Evolutionary conservation across 2,329 filamentous ascomycete genomes (phyloP).

Genomic region (Talaromyces pinophilus): DNA sequence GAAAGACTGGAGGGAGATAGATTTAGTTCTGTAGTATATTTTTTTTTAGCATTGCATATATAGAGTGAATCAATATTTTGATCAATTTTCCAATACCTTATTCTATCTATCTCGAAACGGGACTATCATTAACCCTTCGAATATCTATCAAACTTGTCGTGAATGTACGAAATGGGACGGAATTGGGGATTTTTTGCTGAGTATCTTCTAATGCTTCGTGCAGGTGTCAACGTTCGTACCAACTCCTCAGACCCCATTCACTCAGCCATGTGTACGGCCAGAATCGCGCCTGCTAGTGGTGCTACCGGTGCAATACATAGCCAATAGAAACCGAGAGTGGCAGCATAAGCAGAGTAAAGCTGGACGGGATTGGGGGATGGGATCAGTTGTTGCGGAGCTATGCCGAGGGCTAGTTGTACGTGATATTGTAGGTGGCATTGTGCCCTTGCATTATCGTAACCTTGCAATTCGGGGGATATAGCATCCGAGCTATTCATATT

Average conservation of each 20-base stretch:
- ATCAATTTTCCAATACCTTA: not conserved
- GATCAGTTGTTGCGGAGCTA: not conserved
- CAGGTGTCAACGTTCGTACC: not conserved
- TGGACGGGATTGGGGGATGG: not conserved
- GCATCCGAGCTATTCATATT: not conserved
- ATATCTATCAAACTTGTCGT: not conserved
- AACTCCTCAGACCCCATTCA: not conserved
- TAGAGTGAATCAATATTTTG: not conserved
- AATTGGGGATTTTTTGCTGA: not conserved
- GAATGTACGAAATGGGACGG: not conserved
- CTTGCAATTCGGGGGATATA: not conserved
- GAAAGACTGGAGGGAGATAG: slow-evolving; percentile 76
- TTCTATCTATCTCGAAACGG: not conserved
- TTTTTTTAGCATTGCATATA: not conserved
- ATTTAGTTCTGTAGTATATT: not conserved
- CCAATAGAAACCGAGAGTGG: not conserved
- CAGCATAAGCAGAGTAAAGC: not conserved
- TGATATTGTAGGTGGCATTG: not conserved
- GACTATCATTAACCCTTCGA: not conserved
- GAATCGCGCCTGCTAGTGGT: not conserved
- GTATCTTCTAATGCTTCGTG: not conserved
- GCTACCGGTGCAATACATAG: not conserved
- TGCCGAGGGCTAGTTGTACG: not conserved
- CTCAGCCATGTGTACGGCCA: not conserved
- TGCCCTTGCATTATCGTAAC: not conserved